These are phyloP conservation scores for Heliamphora exappendiculata DNA, from an alignment of 148 eudicot species.

Conservation along the genomic window DNA sequence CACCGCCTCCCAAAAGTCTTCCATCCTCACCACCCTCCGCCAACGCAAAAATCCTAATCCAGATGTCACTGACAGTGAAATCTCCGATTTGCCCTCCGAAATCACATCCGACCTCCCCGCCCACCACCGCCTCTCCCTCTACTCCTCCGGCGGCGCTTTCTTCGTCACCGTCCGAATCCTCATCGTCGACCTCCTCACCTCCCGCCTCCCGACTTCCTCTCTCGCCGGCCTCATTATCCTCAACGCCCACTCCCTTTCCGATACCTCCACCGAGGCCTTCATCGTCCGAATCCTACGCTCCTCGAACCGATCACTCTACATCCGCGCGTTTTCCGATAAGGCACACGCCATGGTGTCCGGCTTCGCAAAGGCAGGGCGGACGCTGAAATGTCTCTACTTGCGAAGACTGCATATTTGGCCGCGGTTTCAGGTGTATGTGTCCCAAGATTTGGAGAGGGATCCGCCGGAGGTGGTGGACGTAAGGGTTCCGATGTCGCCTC, in stretches of 20 bases:
- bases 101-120: conserved; percentile 70
- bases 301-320: conserved; percentile 35
- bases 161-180: conserved; percentile 76
- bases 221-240: conserved; percentile 64
- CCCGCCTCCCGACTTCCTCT: conserved; percentile 43
- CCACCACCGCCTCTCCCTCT: conserved; percentile 55
- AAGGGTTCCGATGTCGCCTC: conserved; percentile 70
- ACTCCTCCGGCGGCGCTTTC: conserved; percentile 49
- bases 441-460: conserved; percentile 77
- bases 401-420: conserved; percentile 90
- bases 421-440: conserved; percentile 66
- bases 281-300: conserved; percentile 70
- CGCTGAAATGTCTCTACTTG: conserved; percentile 62
- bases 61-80: not conserved
- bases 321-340: conserved; percentile 79
- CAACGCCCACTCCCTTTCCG: conserved; percentile 67
- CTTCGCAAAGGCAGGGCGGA: conserved; percentile 77
- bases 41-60: conserved; percentile 22
- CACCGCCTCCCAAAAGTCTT: conserved; percentile 29
- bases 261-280: conserved; percentile 80
- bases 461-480: conserved; percentile 90
- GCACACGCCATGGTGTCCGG: conserved; percentile 87
- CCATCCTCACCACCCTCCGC: conserved; percentile 37
- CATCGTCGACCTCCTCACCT: conserved; percentile 76
- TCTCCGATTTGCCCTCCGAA: conserved; percentile 31